phyloP scores from a whole-genome alignment of 2,329 filamentous ascomycete genomes.

The Curvularia lunata region DNA sequence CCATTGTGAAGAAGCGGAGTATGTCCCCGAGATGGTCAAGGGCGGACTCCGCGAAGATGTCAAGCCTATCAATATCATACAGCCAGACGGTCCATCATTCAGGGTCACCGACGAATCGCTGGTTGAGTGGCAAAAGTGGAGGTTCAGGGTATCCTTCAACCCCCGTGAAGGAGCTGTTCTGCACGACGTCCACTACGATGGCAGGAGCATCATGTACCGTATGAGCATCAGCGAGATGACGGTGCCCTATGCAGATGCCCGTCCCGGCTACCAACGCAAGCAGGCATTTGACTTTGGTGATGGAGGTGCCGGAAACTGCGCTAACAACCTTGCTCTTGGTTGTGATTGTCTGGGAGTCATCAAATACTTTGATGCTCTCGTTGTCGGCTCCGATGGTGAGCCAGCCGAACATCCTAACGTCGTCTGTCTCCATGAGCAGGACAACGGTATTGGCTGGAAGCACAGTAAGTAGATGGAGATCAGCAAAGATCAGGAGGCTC shows the following conservation, averaged over 20 bases:
- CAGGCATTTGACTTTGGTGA: conserved; percentile 77
- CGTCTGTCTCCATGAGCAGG: conserved; percentile 72
- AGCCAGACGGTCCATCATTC: conserved; percentile 74
- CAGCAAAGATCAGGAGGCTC: not conserved
- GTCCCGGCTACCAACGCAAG: conserved; percentile 70
- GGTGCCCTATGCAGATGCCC: conserved; percentile 70
- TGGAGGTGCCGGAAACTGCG: conserved; percentile 68
- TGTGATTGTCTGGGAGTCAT: conserved; percentile 73
- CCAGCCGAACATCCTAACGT: conserved; percentile 64
- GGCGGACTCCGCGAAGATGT: conserved; percentile 51
- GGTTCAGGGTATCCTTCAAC: conserved; percentile 50
- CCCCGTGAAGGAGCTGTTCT: conserved; percentile 67
- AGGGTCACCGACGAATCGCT: conserved; percentile 55
- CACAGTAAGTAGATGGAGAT: conserved; percentile 3
- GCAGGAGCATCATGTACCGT: conserved; percentile 69
- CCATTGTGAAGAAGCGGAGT: conserved; percentile 61
- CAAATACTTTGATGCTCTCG: conserved; percentile 67
- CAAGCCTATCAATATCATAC: conserved; percentile 75
- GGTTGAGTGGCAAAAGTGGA: conserved; percentile 58
- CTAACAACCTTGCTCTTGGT: conserved; percentile 71
- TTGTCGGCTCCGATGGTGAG: conserved; percentile 61
- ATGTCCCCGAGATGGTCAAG: conserved; percentile 52
- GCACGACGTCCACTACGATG: conserved; percentile 74
- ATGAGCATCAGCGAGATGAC: conserved; percentile 72
- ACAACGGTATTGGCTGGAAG: conserved; percentile 64